A percentile compares a stretch with the other conserved stretches of the same genome.
phyloP scores from a whole-genome alignment of 495 filamentous ascomycete genomes.

The Neurospora sp. region DNA sequence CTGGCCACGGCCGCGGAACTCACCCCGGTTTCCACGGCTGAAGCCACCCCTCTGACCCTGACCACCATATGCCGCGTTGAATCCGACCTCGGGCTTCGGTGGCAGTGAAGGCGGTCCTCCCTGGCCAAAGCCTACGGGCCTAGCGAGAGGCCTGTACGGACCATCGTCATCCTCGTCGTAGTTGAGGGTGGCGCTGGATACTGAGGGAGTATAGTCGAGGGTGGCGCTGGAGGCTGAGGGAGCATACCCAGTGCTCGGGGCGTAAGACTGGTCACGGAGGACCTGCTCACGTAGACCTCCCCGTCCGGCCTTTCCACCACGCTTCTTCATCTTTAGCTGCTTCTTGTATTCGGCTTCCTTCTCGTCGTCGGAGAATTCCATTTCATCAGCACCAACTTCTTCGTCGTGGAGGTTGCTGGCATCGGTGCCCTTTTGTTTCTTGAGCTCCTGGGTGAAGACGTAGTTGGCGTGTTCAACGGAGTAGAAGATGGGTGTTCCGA shows the following conservation, averaged over 20 bases:
- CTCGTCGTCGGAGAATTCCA: conserved; percentile 95
- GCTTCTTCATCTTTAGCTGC: conserved; percentile 50
- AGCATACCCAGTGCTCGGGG: background rate
- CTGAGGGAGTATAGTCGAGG: conserved; percentile 13
- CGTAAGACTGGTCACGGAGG: background rate
- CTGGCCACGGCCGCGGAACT: conserved; percentile 30
- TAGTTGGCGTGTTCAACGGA: conserved; percentile 62
- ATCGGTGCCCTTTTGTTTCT: conserved; percentile 72
- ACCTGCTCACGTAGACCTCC: conserved; percentile 11
- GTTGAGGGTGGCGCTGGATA: conserved; percentile 17
- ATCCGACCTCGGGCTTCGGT: conserved; percentile 13
- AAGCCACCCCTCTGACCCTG: conserved; percentile 19
- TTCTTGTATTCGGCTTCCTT: conserved; percentile 74
- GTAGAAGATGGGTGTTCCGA: conserved; percentile 66
- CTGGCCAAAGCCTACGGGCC: conserved; percentile 46
- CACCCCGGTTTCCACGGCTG: conserved; percentile 28
- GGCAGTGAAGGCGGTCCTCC: conserved; percentile 29
- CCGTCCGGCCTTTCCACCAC: conserved; percentile 27
- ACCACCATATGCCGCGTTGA: conserved; percentile 5
- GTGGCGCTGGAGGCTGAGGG: conserved; percentile 18
- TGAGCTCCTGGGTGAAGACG: conserved; percentile 74
- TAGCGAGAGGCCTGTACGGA: conserved; percentile 56
- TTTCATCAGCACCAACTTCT: conserved; percentile 72
- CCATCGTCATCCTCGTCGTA: conserved; percentile 58
- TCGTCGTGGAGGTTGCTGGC: conserved; percentile 92